These are phyloP conservation scores for Claviceps sorghi DNA, from an alignment of 2,329 filamentous ascomycete species.

Conservation along the genomic window DNA sequence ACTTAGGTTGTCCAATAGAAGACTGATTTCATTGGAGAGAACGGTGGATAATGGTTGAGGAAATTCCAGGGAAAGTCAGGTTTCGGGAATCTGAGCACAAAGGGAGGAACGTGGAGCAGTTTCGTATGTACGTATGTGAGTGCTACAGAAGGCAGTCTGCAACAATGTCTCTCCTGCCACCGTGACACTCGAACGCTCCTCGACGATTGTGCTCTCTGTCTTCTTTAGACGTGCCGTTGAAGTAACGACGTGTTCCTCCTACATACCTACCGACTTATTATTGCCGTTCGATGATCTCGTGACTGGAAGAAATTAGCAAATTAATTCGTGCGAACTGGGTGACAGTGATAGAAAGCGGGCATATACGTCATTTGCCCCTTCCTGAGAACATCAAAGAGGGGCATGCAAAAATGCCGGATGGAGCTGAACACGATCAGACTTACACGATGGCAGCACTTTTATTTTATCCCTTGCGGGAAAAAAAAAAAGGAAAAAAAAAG, in stretches of 20 bases:
- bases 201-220: background rate
- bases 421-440: background rate
- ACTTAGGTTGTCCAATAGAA: slow-evolving; percentile 11
- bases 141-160: slow-evolving; percentile 9
- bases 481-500: background rate
- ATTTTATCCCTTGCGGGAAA: background rate
- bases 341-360: background rate
- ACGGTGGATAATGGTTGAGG: slow-evolving; percentile 7
- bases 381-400: background rate
- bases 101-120: slow-evolving; percentile 10
- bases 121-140: slow-evolving; percentile 1
- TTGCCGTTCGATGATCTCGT: background rate
- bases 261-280: background rate
- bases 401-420: background rate
- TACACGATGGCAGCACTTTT: background rate
- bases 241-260: background rate
- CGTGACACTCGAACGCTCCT: background rate
- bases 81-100: slow-evolving; percentile 7
- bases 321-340: slow-evolving; percentile 3
- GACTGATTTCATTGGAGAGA: slow-evolving; percentile 10
- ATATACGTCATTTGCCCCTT: background rate
- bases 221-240: background rate
- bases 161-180: slow-evolving; percentile 3
- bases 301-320: slow-evolving; percentile 8
- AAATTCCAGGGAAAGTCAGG: slow-evolving; percentile 8